Base-by-base conservation (phyloP, 176 grass and related monocot species). In the Musa acuminata region DNA sequence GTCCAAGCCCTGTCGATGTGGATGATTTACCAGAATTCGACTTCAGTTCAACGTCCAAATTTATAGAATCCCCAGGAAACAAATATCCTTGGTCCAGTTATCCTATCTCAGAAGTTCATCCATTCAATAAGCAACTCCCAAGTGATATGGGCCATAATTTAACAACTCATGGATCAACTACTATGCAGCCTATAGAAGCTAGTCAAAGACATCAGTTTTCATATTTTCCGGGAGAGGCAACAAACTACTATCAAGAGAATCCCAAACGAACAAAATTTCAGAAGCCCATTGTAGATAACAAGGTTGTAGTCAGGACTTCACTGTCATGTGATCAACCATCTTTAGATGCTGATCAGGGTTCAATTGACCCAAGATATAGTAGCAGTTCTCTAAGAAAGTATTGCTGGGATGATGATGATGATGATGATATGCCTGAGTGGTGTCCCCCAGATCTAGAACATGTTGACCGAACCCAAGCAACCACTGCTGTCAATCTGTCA, bases 361-460 rank as follows among this genome's bases (percentile, higher is more conserved):
- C 65, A 59, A 29, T 58, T 59, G 29, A 5, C 21, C n/a, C 52
- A 23, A 71, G 16, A 20, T 22, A 29, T 9, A 79, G 22, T 48
- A 49, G 53, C 24, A 71, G 64, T 70, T 70, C 20, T 54, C 16
- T 10, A 59, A 70, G 25, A 79, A 79, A 59, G 66, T 54, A 19
- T 16, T 14, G 17, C 26, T 79, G 77, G 65, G 64, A 20, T 35
- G 62, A 78, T n/a, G 29, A 35, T 35, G 51, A 67, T 16, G 65
- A 79, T 48, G 77, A 79, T 58, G 77, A 70, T 53, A 79, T 79
- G 77, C 77, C 77, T 49, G 77, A 79, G 53, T 79, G 77, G 77
- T 58, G 65, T n/a, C 77, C 76, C 5, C 64, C 77, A 23, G 53
- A 79, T 43, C 25, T 51, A 13, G 65, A 69, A 49, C 52, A 59